These are phyloP conservation scores for Prototheca wickerhamii DNA, from an alignment of 163 green algal genomes.

Conservation along the genomic window DNA sequence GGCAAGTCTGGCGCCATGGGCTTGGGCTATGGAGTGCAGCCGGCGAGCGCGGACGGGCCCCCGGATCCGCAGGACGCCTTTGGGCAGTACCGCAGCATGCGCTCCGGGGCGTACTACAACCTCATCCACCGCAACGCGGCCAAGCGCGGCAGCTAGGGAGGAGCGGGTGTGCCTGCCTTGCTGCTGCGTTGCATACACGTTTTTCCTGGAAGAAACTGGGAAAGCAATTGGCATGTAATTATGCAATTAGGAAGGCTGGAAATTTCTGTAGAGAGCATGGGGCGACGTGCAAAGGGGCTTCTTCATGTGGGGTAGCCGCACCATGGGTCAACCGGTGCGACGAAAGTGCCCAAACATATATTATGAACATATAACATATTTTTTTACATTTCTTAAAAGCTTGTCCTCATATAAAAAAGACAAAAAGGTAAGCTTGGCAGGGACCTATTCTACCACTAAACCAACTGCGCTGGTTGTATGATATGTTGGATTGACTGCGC, in stretches of 20 bases:
- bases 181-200: too few relatives aligned
- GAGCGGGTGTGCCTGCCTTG: not conserved
- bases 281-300: not conserved
- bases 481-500: not conserved
- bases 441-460: constrained; percentile 6
- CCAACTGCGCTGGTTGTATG: not conserved
- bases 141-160: not conserved
- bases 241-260: not conserved
- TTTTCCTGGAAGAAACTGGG: too few relatives aligned
- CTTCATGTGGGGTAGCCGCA: too few relatives aligned
- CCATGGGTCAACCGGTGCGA: too few relatives aligned
- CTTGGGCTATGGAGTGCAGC: constrained; percentile 12
- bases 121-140: constrained; percentile 10
- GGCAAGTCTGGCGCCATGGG: not conserved
- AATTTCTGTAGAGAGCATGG: not conserved
- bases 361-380: too few relatives aligned
- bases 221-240: too few relatives aligned
- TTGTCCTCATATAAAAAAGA: not conserved
- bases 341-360: not conserved
- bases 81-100: constrained; percentile 13
- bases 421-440: not conserved
- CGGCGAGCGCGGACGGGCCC: not conserved
- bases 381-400: too few relatives aligned
- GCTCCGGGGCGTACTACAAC: constrained; percentile 18
- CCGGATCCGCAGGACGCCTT: constrained; percentile 8